Base-by-base conservation (phyloP, 345 rosid species). In the Balakata baccata region DNA sequence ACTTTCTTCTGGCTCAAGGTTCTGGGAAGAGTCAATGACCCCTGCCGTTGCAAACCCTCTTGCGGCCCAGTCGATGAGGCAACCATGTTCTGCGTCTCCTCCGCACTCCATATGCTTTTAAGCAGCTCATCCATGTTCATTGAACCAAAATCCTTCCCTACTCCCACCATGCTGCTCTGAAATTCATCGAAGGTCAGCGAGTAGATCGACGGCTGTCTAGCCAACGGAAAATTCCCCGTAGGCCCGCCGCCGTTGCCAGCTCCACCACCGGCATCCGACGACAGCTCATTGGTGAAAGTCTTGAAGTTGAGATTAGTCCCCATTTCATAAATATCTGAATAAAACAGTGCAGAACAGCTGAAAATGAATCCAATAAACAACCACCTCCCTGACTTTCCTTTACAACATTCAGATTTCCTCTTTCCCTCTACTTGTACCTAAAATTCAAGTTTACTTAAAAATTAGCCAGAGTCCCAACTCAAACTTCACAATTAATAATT, bases 41-140 rank as follows among this genome's bases (percentile, higher is more conserved):
- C 97, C 83, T 96, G 99, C 69, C 94, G 81, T 84, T 91, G 99
- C 77, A 96, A 81, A 74, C 86, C 73, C 12, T 66, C 81, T 72
- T 46, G 78, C 18, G 68, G 59, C 3, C 77, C 85, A 17, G 62
- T 74, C 38, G 81, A 70, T 12, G 87, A 59, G 53, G 89, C 75
- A 39, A 77, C 79, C 84, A 82, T 71, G 62, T 79, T 83, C 79
- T 94, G 97, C 58, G 75, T 89, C 86, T 91, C 98, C 80, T 93
- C 99, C 39, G 93, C 99, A 69, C 84, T 88, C 93, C 96, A 95
- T 71, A 95, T 85, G 75, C 79, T 95, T 76, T 90, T 95, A 74
- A 95, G 64, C 64, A 95, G 81, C 80, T 95, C 99, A 74, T 95
- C 99, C 98, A 95, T 93, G 77, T 95, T 95, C 98, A 95, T 91